Evolutionary conservation across 306 rosid genomes (phyloP).

Genomic region (Malus sylvestris): DNA sequence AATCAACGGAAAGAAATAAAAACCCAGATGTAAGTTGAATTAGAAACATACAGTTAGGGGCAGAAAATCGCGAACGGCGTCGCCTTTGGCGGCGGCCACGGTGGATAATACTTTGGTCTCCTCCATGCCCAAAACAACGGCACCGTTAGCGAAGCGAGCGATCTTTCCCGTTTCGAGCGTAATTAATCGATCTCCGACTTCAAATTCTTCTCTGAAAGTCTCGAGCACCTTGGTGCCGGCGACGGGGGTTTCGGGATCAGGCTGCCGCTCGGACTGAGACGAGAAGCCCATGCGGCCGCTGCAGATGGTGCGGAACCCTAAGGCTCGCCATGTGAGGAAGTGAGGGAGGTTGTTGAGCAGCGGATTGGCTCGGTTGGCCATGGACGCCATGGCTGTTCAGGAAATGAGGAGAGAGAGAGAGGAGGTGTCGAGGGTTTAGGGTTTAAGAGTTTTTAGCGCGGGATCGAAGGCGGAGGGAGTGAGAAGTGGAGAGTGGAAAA

Average conservation of each 20-base stretch:
- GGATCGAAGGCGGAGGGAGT: background rate
- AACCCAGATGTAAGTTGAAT: no score
- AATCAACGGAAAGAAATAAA: background rate
- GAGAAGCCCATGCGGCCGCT: constrained; percentile 56
- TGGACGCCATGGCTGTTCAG: constrained; percentile 33
- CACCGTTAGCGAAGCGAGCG: constrained; percentile 85
- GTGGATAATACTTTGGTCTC: constrained; percentile 75
- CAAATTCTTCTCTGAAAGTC: constrained; percentile 64
- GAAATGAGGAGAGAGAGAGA: background rate
- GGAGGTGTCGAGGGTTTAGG: constrained; percentile 21
- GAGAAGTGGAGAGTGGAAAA: background rate
- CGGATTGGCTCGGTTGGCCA: constrained; percentile 40
- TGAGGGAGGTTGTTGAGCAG: constrained; percentile 42
- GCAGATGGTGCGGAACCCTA: constrained; percentile 48
- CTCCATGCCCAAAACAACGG: constrained; percentile 64
- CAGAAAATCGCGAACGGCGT: constrained; percentile 63
- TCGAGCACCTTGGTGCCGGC: constrained; percentile 53
- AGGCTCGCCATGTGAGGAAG: constrained; percentile 42
- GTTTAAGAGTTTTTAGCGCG: constrained; percentile 35
- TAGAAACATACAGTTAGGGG: constrained; percentile 71
- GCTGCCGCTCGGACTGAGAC: constrained; percentile 32
- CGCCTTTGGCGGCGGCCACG: constrained; percentile 56
- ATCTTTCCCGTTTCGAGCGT: constrained; percentile 73
- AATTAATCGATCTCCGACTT: constrained; percentile 59
- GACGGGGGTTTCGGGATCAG: constrained; percentile 24